Evolutionary conservation across 2,329 filamentous ascomycete species (phyloP).

Genomic region (Aschersonia sp.): DNA sequence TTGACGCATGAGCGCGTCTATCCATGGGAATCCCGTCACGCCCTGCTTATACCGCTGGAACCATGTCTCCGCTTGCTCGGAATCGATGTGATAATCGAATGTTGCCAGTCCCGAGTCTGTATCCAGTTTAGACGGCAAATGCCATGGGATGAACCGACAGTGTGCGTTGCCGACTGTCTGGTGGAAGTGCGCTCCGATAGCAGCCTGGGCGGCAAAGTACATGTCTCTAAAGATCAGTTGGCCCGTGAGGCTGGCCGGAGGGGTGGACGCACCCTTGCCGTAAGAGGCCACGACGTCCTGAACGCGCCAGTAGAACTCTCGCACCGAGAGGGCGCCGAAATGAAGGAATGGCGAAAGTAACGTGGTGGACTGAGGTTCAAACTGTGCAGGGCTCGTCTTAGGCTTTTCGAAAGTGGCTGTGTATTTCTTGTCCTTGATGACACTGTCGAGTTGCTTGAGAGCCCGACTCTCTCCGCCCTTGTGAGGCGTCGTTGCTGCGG

Average conservation of each 20-base stretch:
- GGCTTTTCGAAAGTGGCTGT: slow-evolving; percentile 65
- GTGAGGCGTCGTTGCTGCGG: slow-evolving; percentile 49
- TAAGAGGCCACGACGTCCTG: slow-evolving; percentile 46
- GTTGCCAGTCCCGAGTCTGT: slow-evolving; percentile 31
- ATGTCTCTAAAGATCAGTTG: slow-evolving; percentile 70
- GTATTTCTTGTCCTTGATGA: slow-evolving; percentile 50
- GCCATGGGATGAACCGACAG: slow-evolving; percentile 68
- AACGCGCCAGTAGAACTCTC: slow-evolving; percentile 60
- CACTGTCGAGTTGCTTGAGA: slow-evolving; percentile 39
- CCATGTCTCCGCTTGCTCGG: slow-evolving; percentile 44
- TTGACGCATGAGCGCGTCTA: slow-evolving; percentile 69
- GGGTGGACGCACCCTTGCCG: slow-evolving; percentile 39
- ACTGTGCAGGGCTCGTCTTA: slow-evolving; percentile 58
- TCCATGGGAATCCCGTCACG: slow-evolving; percentile 64
- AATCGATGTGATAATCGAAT: slow-evolving; percentile 50
- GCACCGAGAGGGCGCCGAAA: slow-evolving; percentile 56
- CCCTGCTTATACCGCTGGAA: slow-evolving; percentile 57
- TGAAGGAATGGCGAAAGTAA: slow-evolving; percentile 61
- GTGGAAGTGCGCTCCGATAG: slow-evolving; percentile 46
- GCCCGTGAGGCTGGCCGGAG: slow-evolving; percentile 56
- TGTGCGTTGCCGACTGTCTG: slow-evolving; percentile 52
- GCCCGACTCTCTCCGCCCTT: slow-evolving; percentile 57
- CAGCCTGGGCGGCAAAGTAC: slow-evolving; percentile 68
- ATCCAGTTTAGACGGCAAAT: slow-evolving; percentile 48
- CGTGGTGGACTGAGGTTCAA: slow-evolving; percentile 59